Conservation (phyloP, 2,329 filamentous ascomycete genomes). For the Penicillium aurantiogriseum region DNA sequence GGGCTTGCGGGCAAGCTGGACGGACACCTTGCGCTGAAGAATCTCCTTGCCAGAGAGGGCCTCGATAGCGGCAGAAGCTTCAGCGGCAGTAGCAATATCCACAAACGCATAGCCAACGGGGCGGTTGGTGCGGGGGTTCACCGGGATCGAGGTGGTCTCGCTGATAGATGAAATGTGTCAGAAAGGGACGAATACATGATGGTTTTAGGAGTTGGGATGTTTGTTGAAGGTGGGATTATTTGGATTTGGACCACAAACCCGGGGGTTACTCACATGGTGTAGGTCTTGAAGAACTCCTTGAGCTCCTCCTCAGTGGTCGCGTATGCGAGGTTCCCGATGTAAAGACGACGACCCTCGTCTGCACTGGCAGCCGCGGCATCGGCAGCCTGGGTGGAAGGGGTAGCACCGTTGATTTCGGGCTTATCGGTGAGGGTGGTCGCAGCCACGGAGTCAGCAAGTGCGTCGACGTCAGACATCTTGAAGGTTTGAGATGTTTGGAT, state of each 20-base stretch:
- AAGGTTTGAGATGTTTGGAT: constrained; percentile 40
- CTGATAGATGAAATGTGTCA: constrained; percentile 53
- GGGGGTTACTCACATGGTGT: constrained; percentile 81
- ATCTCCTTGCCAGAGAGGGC: constrained; percentile 98
- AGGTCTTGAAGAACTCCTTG: constrained; percentile 99
- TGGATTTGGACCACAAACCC: background rate
- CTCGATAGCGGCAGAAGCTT: constrained; percentile 91
- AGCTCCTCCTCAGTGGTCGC: constrained; percentile 99
- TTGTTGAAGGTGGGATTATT: background rate
- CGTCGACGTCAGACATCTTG: constrained; percentile 80
- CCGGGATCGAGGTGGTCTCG: constrained; percentile 98
- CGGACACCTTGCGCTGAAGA: constrained; percentile 96
- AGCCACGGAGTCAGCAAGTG: constrained; percentile 66
- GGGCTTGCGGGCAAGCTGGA: constrained; percentile 97
- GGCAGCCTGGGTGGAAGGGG: constrained; percentile 67
- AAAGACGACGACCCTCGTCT: constrained; percentile 97
- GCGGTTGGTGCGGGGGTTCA: constrained; percentile 97
- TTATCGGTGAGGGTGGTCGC: constrained; percentile 62
- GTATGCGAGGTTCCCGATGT: constrained; percentile 99
- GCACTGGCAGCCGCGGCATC: constrained; percentile 95
- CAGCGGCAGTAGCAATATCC: constrained; percentile 88
- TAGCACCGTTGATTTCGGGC: constrained; percentile 50
- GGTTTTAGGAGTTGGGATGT: background rate
- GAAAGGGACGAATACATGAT: constrained; percentile 14
- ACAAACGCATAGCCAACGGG: constrained; percentile 99